These are phyloP conservation scores for Primulina tabacum DNA, from an alignment of 257 asterid genomes.

Conservation along the genomic window DNA sequence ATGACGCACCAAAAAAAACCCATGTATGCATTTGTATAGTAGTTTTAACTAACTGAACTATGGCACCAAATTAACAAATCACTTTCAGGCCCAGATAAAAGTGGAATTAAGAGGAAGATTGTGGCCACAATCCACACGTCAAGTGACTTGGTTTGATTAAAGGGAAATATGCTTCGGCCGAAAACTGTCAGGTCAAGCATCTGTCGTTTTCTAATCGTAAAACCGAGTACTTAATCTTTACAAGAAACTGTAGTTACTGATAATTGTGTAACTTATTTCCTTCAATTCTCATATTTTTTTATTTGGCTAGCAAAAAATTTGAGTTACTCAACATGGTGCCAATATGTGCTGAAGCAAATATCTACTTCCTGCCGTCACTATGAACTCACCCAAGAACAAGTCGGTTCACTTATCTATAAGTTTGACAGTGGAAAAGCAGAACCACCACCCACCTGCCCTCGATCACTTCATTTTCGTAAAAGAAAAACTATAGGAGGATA, in stretches of 20 bases:
- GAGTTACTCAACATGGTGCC: neutral
- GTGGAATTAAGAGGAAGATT: neutral
- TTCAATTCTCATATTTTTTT: neutral
- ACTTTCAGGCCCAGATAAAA: neutral
- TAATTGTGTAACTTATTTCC: no score
- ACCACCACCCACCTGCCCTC: neutral
- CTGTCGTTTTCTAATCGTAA: no score
- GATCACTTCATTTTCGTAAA: no score
- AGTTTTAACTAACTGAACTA: neutral
- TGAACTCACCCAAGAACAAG: neutral
- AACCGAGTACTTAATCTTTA: no score
- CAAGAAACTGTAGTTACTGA: no score
- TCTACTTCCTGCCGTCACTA: neutral
- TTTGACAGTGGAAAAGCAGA: neutral
- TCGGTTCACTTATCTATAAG: neutral
- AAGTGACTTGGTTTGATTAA: neutral
- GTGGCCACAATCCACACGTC: neutral
- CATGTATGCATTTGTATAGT: neutral
- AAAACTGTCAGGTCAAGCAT: neutral
- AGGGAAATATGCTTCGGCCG: neutral
- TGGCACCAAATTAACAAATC: neutral
- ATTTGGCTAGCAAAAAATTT: neutral
- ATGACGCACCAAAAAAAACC: conserved; percentile 4
- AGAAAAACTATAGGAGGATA: no score
- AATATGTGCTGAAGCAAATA: neutral